Base-by-base conservation (phyloP, 1,139 yeast species). In the Taiozyma sp. region DNA sequence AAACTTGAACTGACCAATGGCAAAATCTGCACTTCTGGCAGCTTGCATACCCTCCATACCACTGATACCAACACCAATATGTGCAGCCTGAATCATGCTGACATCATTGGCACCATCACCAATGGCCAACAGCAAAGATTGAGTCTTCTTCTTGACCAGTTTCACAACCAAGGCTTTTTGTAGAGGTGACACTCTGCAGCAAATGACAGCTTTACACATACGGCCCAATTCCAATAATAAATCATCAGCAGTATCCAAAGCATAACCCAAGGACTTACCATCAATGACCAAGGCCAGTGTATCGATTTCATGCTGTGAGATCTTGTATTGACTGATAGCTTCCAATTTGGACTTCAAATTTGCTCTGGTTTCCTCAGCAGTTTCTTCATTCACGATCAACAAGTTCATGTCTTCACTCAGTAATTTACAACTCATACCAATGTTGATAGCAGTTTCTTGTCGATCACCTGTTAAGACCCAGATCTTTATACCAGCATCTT, bases 21-120 rank as follows among this genome's bases (percentile, higher is more conserved):
- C 92, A 54, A 93, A 83, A 74, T 95, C 99, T 0, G 99, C 99
- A 69, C 96, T 85, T 69, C 99, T 79, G 0, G 99, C 98, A 9
- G 99, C 99, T 69, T 95, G 99, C 91, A 92, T 92, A 61, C 99
- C 99, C 72, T 95, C 99, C 89, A 90, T 88, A 61, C 99, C 99
- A 64, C 95, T 89, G 59, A 93, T 93, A 66, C 99, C 99, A 45
- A 93, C 96, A 54, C 99, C 99, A 48, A 93, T 96, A 69, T 93
- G 97, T 0, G 99, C 99, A 14, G 98, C 97, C 70, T 93, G 99
- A 60, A 93, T 93, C 99, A 93, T 93, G 44, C 96, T 88, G 32
- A 93, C 99, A 72, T 93, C 99, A 65, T 93, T 93, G 4, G 99
- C 97, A 60, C 99, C 99, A 71, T 93, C 99, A 49, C 99, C 99